A percentile compares a stretch with the other conserved stretches of the same genome.
phyloP scores from a whole-genome alignment of 2,329 filamentous ascomycete genomes.

The Shiraia bambusicola region DNA sequence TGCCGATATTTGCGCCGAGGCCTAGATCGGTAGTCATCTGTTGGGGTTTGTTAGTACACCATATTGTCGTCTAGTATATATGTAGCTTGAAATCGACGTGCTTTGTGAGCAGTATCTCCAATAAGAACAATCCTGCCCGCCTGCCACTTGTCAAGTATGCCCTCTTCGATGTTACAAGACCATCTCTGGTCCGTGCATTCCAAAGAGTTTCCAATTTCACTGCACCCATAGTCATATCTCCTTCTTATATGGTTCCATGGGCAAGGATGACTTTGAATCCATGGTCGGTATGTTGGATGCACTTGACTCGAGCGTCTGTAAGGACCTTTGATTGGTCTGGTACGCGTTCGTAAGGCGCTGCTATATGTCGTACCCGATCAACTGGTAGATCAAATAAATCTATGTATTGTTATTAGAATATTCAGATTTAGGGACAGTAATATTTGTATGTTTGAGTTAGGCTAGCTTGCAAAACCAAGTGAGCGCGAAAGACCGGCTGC shows the following conservation, averaged over 20 bases:
- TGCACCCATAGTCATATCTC: conserved; percentile 27
- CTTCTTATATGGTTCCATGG: conserved; percentile 19
- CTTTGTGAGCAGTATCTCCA: conserved; percentile 50
- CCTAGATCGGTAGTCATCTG: conserved; percentile 24
- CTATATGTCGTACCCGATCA: conserved; percentile 20
- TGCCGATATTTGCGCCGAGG: conserved; percentile 21
- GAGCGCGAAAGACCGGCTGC: not conserved
- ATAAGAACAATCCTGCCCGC: conserved; percentile 44
- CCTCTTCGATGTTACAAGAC: conserved; percentile 40
- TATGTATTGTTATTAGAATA: not conserved
- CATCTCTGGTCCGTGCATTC: conserved; percentile 20
- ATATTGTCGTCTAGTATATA: not conserved
- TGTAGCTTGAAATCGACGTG: not conserved
- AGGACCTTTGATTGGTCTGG: conserved; percentile 21
- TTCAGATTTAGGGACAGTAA: no score
- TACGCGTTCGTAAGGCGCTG: conserved; percentile 21
- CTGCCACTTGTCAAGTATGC: conserved; percentile 45
- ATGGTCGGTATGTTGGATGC: conserved; percentile 15
- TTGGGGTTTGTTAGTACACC: not conserved
- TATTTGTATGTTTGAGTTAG: no score
- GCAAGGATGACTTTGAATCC: conserved; percentile 17
- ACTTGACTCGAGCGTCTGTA: conserved; percentile 11
- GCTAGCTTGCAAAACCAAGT: no score
- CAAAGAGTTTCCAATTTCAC: conserved; percentile 42
- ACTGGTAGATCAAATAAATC: conserved; percentile 13